Evolutionary conservation across 2,329 filamentous ascomycete species (phyloP).

Genomic region (Arthrobotrys musiformis): DNA sequence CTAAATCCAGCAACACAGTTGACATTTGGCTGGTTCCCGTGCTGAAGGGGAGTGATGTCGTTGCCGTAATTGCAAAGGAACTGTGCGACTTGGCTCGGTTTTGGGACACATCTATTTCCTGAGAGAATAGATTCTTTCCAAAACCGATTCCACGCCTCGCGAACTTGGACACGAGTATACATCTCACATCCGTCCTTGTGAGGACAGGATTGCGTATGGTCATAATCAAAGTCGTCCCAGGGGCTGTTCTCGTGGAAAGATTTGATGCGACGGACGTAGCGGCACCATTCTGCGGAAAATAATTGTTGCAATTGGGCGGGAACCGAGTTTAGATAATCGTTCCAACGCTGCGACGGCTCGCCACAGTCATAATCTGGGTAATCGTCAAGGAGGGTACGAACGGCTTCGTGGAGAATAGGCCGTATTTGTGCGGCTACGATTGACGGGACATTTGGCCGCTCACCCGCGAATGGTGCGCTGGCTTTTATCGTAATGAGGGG

Average conservation of each 20-base stretch:
- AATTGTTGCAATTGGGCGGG: slow-evolving; percentile 41
- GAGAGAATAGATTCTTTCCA: slow-evolving; percentile 52
- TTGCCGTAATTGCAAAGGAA: slow-evolving; percentile 53
- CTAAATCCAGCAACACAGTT: slow-evolving; percentile 52
- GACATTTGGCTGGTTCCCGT: slow-evolving; percentile 38
- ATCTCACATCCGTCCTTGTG: slow-evolving; percentile 50
- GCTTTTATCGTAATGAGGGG: slow-evolving; percentile 53
- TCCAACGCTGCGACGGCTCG: slow-evolving; percentile 43
- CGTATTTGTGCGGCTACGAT: slow-evolving; percentile 43
- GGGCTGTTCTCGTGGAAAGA: slow-evolving; percentile 55
- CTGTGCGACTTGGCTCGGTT: slow-evolving; percentile 53
- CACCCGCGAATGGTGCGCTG: slow-evolving; percentile 45
- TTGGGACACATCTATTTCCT: slow-evolving; percentile 53
- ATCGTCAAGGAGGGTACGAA: slow-evolving; percentile 52
- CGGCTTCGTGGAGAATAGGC: slow-evolving; percentile 53
- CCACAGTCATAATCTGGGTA: slow-evolving; percentile 56
- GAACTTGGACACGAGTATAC: slow-evolving; percentile 47
- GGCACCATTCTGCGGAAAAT: slow-evolving; percentile 51
- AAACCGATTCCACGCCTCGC: slow-evolving; percentile 53
- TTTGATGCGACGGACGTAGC: slow-evolving; percentile 50
- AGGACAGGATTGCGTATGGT: slow-evolving; percentile 40
- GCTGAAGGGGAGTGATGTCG: slow-evolving; percentile 21
- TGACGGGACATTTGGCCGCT: slow-evolving; percentile 30
- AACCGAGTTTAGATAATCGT: slow-evolving; percentile 51
- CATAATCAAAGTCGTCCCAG: slow-evolving; percentile 55